Conservation (phyloP, 331 rosid genomes). For the Malus hybrid region DNA sequence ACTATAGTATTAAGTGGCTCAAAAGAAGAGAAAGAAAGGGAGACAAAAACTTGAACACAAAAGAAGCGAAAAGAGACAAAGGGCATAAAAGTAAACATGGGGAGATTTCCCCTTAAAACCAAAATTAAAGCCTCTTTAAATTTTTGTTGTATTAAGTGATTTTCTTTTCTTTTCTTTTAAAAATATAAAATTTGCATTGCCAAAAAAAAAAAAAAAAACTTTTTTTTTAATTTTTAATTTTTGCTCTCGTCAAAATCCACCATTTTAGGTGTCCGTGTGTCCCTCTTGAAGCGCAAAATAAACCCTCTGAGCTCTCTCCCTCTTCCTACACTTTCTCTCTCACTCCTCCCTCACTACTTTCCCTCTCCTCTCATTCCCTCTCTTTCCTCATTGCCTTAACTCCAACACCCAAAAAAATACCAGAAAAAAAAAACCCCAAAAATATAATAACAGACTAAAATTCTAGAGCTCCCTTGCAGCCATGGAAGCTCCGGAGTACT, state of each 20-base stretch:
- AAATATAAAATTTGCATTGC: too few species aligned
- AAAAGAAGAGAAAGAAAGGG: background rate
- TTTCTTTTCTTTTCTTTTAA: background rate
- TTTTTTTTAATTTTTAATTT: too few species aligned
- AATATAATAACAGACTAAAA: background rate
- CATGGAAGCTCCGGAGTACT: conserved; percentile 71
- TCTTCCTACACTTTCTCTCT: conserved; percentile 30
- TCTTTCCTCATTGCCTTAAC: conserved; percentile 8
- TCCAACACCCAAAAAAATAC: conserved; percentile 1
- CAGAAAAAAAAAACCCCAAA: background rate
- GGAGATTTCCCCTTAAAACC: conserved; percentile 12
- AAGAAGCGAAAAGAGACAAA: conserved; percentile 6
- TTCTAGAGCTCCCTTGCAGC: background rate
- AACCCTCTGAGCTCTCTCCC: conserved; percentile 27
- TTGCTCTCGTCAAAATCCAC: conserved; percentile 14
- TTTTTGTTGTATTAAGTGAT: background rate
- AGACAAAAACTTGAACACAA: too few species aligned
- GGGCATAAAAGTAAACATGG: conserved; percentile 20
- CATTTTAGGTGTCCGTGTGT: conserved; percentile 51
- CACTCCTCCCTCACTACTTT: conserved; percentile 21
- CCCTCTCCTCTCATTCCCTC: background rate
- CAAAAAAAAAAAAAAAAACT: too few species aligned
- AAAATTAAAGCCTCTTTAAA: conserved; percentile 26
- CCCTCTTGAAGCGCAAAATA: conserved; percentile 63
- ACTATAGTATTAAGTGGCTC: rapidly evolving